phyloP scores from a whole-genome alignment of 352 stramenopile species.

The Phytopythium aichiense region DNA sequence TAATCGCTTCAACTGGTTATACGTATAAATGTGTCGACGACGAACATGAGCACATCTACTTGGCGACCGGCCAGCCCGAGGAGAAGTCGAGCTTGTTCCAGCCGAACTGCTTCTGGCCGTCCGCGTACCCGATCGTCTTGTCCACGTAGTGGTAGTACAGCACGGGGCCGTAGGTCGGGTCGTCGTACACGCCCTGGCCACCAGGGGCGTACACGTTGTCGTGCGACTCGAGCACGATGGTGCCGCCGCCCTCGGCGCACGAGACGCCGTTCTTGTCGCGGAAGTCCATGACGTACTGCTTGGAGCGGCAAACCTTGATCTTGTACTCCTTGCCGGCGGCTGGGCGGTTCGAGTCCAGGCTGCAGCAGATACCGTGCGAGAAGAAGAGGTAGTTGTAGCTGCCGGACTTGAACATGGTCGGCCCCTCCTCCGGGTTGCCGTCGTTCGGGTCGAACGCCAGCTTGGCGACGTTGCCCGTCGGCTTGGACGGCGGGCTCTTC shows the following conservation, averaged over 20 bases:
- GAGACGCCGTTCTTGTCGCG: slow-evolving; percentile 26
- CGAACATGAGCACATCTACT: background rate
- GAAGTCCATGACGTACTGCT: slow-evolving; percentile 17
- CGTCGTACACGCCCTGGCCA: slow-evolving; percentile 40
- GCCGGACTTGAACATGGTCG: slow-evolving; percentile 24
- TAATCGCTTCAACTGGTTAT: too few relatives aligned
- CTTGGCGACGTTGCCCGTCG: background rate
- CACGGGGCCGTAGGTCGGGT: slow-evolving; percentile 30
- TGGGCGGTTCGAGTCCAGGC: slow-evolving; percentile 3
- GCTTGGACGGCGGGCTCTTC: slow-evolving; percentile 18
- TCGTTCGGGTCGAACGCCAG: slow-evolving; percentile 1
- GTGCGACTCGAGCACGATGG: slow-evolving; percentile 36
- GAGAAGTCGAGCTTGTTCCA: slow-evolving; percentile 55
- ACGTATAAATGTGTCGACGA: too few relatives aligned
- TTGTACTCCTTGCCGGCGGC: slow-evolving; percentile 37
- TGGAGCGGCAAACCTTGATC: slow-evolving; percentile 40
- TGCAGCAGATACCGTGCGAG: slow-evolving; percentile 23
- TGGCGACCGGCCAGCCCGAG: slow-evolving; percentile 32
- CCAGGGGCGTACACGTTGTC: slow-evolving; percentile 34
- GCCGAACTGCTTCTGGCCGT: slow-evolving; percentile 46
- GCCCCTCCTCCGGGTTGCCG: slow-evolving; percentile 12
- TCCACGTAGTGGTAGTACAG: slow-evolving; percentile 57
- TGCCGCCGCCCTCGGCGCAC: slow-evolving; percentile 29
- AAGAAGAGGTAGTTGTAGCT: slow-evolving; percentile 28
- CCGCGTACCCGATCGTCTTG: slow-evolving; percentile 32